Evolutionary conservation across 2,329 filamentous ascomycete genomes (phyloP).

Genomic region (Clarireedia monteithiana): DNA sequence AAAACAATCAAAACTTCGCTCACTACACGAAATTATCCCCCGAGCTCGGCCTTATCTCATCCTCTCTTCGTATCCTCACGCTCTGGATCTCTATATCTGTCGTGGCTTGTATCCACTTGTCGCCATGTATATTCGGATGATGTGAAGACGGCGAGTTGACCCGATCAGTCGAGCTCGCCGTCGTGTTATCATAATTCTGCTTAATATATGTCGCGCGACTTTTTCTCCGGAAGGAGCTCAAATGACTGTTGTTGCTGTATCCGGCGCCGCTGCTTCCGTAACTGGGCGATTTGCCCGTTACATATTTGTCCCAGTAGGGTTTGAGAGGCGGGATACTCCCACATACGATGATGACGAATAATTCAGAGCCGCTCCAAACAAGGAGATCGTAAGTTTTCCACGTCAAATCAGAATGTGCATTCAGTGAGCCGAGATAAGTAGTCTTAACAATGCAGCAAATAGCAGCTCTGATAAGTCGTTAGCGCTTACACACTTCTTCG

Average conservation of each 20-base stretch:
- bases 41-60: not conserved
- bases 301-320: not conserved
- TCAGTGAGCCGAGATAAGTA: not conserved
- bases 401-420: conserved; percentile 4
- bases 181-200: not conserved
- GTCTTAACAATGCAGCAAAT: conserved; percentile 9
- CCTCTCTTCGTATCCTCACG: not conserved
- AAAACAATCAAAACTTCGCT: too few relatives aligned
- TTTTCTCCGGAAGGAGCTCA: not conserved
- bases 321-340: conserved; percentile 9
- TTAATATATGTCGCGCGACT: not conserved
- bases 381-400: conserved; percentile 6
- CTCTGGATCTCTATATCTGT: conserved; percentile 5
- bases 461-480: conserved; percentile 1
- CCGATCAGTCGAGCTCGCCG: not conserved
- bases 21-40: not conserved
- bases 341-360: conserved; percentile 7
- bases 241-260: not conserved
- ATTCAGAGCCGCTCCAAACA: conserved; percentile 5
- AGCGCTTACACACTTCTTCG: not conserved
- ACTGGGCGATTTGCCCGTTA: not conserved
- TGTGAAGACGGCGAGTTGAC: not conserved
- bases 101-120: conserved; percentile 3
- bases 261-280: not conserved
- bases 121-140: not conserved